Base-by-base conservation (phyloP, 768 basidiomycete species). In the Artomyces pyxidatus region DNA sequence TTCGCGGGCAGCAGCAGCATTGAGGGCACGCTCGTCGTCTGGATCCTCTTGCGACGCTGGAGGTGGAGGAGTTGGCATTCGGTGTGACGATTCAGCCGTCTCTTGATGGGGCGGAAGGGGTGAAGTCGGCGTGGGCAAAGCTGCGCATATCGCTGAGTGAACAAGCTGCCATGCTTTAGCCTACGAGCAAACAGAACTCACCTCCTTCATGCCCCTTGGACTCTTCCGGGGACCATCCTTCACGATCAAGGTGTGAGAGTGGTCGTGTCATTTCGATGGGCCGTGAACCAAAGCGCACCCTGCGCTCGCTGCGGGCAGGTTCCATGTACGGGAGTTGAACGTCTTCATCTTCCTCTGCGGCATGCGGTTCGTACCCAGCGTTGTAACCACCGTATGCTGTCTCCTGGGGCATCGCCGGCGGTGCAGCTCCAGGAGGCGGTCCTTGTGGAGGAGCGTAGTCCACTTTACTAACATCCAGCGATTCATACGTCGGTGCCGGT, bases 1-100 rank as follows among this genome's bases (percentile, higher is more conserved):
- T 60, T 84, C 84, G 16, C 78, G 73, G 4, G 83, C 83, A 23
- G 81, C 84, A 16, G 84, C 85, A 1, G 76, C 78, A 55, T 82
- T 78, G 25, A 77, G 70, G n/a, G 69, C 70, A 3, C 62, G 66
- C 54, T 83, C 81, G 10, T 81, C 75, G 7, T 74, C 70, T 27
- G 14, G 37, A 11, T 73, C 59, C 0, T 37, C 50, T 17, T 57
- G 58, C 17, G 54, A 51, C 14, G 16, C 26, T 25, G 39, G 39
- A 35, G 37, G 51, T 19, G 43, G 56, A 10, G n/a, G n/a, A n/a
- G 45, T 52, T 21, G 16, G 41, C 32, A 25, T 47, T 41, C 29
- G 58, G 53, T 10, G 38, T 27, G 21, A 38, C 44, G n/a, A n/a
- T n/a, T n/a, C n/a, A n/a, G n/a, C n/a, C n/a, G n/a, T n/a, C n/a